These are phyloP conservation scores for Talaromyces sp. DNA, from an alignment of 2,329 filamentous ascomycete species.

Conservation along the genomic window DNA sequence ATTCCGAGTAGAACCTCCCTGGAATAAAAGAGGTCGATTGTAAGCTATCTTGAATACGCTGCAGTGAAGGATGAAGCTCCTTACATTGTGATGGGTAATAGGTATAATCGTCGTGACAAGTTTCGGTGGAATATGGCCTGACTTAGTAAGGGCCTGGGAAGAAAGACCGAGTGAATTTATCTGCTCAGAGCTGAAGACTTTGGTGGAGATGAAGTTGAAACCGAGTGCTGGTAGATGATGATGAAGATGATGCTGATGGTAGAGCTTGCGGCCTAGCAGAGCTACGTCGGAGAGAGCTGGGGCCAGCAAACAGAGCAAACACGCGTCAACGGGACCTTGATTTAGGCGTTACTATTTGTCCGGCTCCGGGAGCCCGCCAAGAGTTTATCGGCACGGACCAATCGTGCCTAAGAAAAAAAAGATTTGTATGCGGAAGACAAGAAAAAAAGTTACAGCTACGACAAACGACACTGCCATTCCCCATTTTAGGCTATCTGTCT, in stretches of 20 bases:
- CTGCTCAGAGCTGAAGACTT: background rate
- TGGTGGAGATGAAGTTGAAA: background rate
- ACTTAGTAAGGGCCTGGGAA: background rate
- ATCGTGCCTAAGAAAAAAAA: conserved; percentile 10
- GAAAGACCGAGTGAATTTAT: background rate
- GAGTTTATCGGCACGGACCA: conserved; percentile 28
- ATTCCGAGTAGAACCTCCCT: conserved; percentile 99
- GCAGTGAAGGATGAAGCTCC: conserved; percentile 5
- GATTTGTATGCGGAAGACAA: background rate
- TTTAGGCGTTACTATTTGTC: conserved; percentile 22
- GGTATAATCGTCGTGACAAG: background rate
- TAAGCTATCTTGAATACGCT: background rate
- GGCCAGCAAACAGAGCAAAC: conserved; percentile 27
- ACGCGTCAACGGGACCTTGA: conserved; percentile 26
- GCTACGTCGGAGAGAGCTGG: conserved; percentile 27
- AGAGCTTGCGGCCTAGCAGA: conserved; percentile 39
- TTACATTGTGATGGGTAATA: conserved; percentile 16
- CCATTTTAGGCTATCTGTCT: background rate
- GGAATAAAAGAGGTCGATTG: background rate
- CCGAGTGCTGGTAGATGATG: background rate
- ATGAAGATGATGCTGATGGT: background rate
- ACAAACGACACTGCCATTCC: background rate
- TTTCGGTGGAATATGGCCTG: background rate
- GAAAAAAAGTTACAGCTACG: conserved; percentile 15
- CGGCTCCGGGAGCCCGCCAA: conserved; percentile 19